A percentile compares a stretch with the other conserved stretches of the same genome.
Evolutionary conservation across 108 stramenopile genomes (phyloP).

Genomic region (Skeletonema menzelii): DNA sequence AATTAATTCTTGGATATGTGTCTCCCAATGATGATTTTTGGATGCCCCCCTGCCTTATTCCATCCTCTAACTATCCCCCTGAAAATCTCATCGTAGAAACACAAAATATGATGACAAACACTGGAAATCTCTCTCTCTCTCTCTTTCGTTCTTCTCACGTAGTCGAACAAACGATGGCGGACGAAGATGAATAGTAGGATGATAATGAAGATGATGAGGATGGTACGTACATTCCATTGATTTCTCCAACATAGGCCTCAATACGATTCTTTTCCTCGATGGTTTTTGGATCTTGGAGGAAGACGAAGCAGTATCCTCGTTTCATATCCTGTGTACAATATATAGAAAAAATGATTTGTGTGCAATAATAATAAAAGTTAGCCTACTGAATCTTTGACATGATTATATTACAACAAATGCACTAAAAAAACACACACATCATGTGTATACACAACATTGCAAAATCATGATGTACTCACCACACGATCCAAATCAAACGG

Average conservation of each 20-base stretch:
- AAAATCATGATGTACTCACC: slow-evolving; percentile 1
- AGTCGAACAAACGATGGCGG: neutral
- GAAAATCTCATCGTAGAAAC: neutral
- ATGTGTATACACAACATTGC: neutral
- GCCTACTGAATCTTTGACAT: slow-evolving; percentile 17
- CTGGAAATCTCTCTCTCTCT: neutral
- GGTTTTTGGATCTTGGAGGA: slow-evolving; percentile 70
- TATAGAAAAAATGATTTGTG: neutral
- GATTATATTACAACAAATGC: neutral
- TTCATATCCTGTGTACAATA: slow-evolving; percentile 66
- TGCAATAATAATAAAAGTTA: too few species aligned
- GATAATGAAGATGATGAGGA: slow-evolving; percentile 12
- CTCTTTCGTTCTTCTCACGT: neutral
- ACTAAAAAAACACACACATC: neutral
- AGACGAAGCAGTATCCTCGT: slow-evolving; percentile 86
- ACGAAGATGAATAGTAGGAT: neutral
- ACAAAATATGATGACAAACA: neutral
- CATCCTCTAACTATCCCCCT: neutral
- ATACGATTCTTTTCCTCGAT: slow-evolving; percentile 65
- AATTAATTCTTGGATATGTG: neutral
- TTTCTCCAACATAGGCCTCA: slow-evolving; percentile 65
- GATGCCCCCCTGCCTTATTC: neutral
- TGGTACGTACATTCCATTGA: slow-evolving; percentile 84
- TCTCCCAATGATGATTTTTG: slow-evolving; percentile 1
- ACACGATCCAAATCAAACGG: slow-evolving; percentile 15